Evolutionary conservation across 2,329 filamentous ascomycete genomes (phyloP).

Genomic region (Sphaerostilbella broomeana): DNA sequence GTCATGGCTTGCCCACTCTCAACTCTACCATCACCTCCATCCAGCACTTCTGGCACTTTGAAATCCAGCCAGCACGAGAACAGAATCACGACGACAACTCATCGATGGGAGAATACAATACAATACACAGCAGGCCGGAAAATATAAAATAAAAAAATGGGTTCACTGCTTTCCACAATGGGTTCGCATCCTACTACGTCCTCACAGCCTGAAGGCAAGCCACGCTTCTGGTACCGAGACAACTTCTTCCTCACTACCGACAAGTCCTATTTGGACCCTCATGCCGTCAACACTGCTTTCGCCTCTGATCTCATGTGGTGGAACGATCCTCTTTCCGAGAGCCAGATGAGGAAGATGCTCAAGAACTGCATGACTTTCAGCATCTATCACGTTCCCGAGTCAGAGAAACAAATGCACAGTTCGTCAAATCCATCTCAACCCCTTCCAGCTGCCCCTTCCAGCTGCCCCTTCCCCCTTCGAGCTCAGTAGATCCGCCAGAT

Average conservation of each 20-base stretch:
- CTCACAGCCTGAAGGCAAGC: constrained; percentile 24
- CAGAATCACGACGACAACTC: too few species aligned
- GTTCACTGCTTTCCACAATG: constrained; percentile 14
- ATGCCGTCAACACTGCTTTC: constrained; percentile 50
- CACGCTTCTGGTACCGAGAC: constrained; percentile 43
- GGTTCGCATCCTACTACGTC: constrained; percentile 16
- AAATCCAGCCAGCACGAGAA: not conserved
- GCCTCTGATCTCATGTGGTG: constrained; percentile 54
- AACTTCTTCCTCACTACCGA: constrained; percentile 58
- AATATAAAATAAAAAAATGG: too few species aligned
- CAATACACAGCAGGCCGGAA: too few species aligned
- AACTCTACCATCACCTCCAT: not conserved
- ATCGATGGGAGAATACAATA: too few species aligned
- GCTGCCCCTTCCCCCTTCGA: constrained; percentile 12
- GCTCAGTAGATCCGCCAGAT: not conserved
- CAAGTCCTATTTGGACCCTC: constrained; percentile 45
- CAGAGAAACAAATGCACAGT: constrained; percentile 34
- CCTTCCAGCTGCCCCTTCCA: constrained; percentile 20
- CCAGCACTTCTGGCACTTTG: not conserved
- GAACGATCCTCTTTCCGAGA: constrained; percentile 45
- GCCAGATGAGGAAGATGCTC: constrained; percentile 44
- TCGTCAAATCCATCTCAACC: too few species aligned
- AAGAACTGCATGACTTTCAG: constrained; percentile 54
- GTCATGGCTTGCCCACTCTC: not conserved
- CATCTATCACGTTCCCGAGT: constrained; percentile 42